A percentile compares a stretch with the other conserved stretches of the same genome.
These are phyloP conservation scores for Populus hybrid DNA, from an alignment of 441 rosid genomes.

Conservation along the genomic window DNA sequence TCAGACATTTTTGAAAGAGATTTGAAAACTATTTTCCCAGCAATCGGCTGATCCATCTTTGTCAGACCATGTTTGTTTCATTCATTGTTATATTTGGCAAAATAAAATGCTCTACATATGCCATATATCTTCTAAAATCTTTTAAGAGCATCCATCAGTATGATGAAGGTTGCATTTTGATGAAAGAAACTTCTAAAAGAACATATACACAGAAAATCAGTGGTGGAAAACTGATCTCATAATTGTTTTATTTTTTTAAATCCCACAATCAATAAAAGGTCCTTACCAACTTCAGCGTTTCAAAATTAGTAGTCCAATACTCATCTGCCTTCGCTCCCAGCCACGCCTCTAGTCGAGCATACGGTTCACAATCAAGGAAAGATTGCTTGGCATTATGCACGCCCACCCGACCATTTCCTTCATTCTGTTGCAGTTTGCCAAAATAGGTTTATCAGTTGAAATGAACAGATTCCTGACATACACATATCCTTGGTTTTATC, in stretches of 20 bases:
- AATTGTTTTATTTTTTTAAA: background rate
- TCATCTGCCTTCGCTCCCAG: constrained; percentile 28
- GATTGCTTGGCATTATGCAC: constrained; percentile 36
- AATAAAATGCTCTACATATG: background rate
- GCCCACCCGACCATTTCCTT: constrained; percentile 27
- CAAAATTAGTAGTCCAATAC: constrained; percentile 30
- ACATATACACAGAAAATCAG: background rate
- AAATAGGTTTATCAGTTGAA: background rate
- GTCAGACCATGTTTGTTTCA: background rate
- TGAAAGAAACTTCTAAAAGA: background rate
- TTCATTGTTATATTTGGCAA: background rate
- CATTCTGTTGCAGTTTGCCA: constrained; percentile 14
- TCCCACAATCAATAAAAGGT: constrained; percentile 4
- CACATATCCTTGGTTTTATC: background rate
- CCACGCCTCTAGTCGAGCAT: constrained; percentile 34
- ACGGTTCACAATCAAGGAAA: constrained; percentile 36
- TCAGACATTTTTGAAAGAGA: background rate
- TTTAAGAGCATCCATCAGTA: background rate
- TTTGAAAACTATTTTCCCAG: background rate
- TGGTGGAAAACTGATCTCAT: background rate
- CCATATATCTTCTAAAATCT: background rate
- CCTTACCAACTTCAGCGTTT: constrained; percentile 24
- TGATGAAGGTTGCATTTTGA: background rate
- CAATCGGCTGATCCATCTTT: background rate
- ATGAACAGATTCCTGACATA: background rate